Conservation (phyloP, 2,329 filamentous ascomycete genomes). For the Fusarium tjaetaba region DNA sequence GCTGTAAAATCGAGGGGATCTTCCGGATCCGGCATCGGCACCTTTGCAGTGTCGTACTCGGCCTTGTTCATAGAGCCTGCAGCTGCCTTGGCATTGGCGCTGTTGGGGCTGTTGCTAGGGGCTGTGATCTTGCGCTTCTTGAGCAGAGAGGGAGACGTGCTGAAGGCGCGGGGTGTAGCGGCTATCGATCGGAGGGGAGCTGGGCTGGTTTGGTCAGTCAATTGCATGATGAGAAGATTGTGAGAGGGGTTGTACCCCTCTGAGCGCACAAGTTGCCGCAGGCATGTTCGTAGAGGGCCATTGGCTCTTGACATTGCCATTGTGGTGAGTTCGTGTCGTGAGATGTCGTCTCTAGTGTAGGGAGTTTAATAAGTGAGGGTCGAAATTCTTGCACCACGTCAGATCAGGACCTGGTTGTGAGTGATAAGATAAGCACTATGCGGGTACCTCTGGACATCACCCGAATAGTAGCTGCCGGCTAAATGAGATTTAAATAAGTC, state of each 20-base stretch:
- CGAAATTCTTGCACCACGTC: conserved; percentile 42
- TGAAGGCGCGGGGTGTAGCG: conserved; percentile 43
- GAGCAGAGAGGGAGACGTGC: conserved; percentile 40
- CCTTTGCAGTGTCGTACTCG: conserved; percentile 35
- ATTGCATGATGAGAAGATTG: conserved; percentile 1
- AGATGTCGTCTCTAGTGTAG: background rate
- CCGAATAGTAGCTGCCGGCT: background rate
- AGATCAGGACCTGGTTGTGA: conserved; percentile 26
- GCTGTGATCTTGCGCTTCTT: conserved; percentile 54
- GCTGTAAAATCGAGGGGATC: conserved; percentile 62
- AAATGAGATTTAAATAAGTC: background rate
- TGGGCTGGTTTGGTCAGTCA: conserved; percentile 24
- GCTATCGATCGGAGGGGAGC: conserved; percentile 26
- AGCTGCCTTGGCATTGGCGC: conserved; percentile 25
- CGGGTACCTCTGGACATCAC: background rate
- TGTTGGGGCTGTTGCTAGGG: conserved; percentile 45
- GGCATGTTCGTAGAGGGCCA: conserved; percentile 31
- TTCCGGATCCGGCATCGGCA: conserved; percentile 48
- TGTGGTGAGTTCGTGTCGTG: conserved; percentile 3
- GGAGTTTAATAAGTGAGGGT: background rate
- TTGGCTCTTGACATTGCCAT: conserved; percentile 41
- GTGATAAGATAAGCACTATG: conserved; percentile 42
- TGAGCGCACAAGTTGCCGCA: conserved; percentile 38
- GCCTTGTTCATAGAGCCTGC: conserved; percentile 30
- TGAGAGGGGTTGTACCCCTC: conserved; percentile 33